Base-by-base conservation (phyloP, 2,329 filamentous ascomycete species). In the Penicillium fuscoglaucum region DNA sequence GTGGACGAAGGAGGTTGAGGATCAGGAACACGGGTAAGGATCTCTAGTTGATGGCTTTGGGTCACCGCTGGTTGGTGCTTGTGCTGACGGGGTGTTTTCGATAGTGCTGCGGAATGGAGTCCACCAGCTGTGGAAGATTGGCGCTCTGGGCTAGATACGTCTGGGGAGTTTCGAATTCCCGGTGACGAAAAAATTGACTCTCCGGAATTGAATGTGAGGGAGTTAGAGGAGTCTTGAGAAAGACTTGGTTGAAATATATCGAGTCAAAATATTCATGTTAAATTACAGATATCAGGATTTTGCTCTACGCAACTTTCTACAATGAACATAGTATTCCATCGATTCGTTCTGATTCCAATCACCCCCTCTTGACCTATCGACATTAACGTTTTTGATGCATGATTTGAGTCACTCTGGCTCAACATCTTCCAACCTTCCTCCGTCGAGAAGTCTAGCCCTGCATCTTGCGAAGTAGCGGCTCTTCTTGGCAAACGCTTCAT, bases 1-100 rank as follows among this genome's bases (percentile, higher is more conserved):
- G 40, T 57, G 54, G 54, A 57, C 54, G 24, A 51, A 39, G 15
- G 54, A 57, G 5, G 8, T 15, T 10, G 40, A 46, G 48, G 54
- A 39, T 9, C 47, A 6, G 17, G 40, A 57, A 4, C n/a, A 44
- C 13, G 29, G 31, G 54, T 57, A 52, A 21, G 54, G 13, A 15
- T n/a, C 35, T 28, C 24, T 33, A 24, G 7, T 24, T 31, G 52
- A 31, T 48, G 17, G 6, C 2, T 45, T 33, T 39, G 29, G 29
- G 29, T 47, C 10, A 19, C 13, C 2, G 19, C 15, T 39, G 31
- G 13, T 31, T 35, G 17, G 13, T 45, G 8, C 21, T 33, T 26
- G 15, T 52, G 40, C 40, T 57, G 29, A 57, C 40, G 13, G 26
- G 6, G 8, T 7, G 1, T 31, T 35, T 37, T 37, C 15, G 12